phyloP scores from a whole-genome alignment of 2,329 filamentous ascomycete genomes.

The Fusarium setosum region DNA sequence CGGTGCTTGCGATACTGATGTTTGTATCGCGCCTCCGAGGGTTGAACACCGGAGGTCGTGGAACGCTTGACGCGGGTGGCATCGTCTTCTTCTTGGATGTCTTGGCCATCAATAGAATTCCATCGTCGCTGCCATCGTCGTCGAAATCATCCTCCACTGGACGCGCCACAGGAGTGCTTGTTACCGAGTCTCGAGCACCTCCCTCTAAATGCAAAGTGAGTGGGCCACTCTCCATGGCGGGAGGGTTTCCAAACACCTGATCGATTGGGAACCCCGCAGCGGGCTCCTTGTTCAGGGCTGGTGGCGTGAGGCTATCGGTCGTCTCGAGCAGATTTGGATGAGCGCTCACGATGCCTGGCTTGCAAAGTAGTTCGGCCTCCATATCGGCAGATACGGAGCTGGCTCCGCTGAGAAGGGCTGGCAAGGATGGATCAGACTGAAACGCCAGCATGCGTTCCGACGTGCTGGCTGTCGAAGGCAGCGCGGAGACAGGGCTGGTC shows the following conservation, averaged over 20 bases:
- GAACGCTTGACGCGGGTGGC: conserved; percentile 18
- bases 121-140: conserved; percentile 66
- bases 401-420: conserved; percentile 71
- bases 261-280: conserved; percentile 60
- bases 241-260: conserved; percentile 48
- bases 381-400: conserved; percentile 73
- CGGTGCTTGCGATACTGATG: conserved; percentile 70
- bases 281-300: conserved; percentile 61
- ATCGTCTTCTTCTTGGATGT: conserved; percentile 58
- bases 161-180: conserved; percentile 42
- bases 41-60: conserved; percentile 47
- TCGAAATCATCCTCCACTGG: conserved; percentile 56
- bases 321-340: conserved; percentile 61
- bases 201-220: conserved; percentile 45
- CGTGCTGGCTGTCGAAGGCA: conserved; percentile 52
- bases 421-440: conserved; percentile 72
- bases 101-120: conserved; percentile 65
- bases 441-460: conserved; percentile 64
- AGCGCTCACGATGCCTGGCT: conserved; percentile 57
- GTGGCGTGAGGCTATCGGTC: conserved; percentile 66
- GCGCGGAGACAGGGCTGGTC: conserved; percentile 59
- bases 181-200: conserved; percentile 33
- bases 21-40: conserved; percentile 68
- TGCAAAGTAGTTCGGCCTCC: conserved; percentile 69
- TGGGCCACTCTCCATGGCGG: conserved; percentile 48